Conservation (phyloP, 495 filamentous ascomycete species). For the Aspergillus egyptiacus region DNA sequence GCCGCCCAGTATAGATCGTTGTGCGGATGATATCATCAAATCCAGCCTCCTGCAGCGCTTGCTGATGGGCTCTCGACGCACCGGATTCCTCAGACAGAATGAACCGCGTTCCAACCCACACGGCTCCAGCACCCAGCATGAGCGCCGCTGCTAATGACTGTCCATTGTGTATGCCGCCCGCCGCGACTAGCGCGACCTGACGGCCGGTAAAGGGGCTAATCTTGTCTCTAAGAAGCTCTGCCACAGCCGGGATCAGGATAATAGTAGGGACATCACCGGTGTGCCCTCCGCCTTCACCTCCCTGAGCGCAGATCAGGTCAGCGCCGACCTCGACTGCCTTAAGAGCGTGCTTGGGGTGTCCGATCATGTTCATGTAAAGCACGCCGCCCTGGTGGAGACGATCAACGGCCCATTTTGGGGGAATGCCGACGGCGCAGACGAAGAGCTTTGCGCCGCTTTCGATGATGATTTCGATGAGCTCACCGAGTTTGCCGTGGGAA, state of each 20-base stretch:
- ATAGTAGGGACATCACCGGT: conserved; percentile 89
- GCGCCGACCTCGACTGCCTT: conserved; percentile 85
- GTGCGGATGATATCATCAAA: conserved; percentile 94
- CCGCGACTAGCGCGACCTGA: conserved; percentile 84
- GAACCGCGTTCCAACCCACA: conserved; percentile 97
- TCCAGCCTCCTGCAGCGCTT: conserved; percentile 83
- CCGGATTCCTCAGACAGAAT: conserved; percentile 89
- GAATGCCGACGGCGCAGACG: conserved; percentile 93
- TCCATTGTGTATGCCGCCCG: conserved; percentile 90
- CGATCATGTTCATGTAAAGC: conserved; percentile 99
- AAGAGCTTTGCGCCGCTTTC: conserved; percentile 85
- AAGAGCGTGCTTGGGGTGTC: conserved; percentile 95
- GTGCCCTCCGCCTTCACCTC: conserved; percentile 87
- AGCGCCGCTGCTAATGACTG: conserved; percentile 81
- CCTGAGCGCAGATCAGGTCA: conserved; percentile 90
- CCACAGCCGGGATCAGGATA: conserved; percentile 84
- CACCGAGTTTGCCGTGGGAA: conserved; percentile 94
- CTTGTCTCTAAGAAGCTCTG: conserved; percentile 68
- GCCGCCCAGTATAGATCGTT: conserved; percentile 95
- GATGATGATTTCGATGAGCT: conserved; percentile 87
- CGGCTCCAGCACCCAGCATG: conserved; percentile 85
- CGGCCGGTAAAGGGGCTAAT: conserved; percentile 81
- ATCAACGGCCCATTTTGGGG: conserved; percentile 81
- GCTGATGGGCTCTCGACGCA: conserved; percentile 88
- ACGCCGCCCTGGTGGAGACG: conserved; percentile 79